Conservation (phyloP, 2,329 filamentous ascomycete species). For the Lecanoromycetidae sp. region DNA sequence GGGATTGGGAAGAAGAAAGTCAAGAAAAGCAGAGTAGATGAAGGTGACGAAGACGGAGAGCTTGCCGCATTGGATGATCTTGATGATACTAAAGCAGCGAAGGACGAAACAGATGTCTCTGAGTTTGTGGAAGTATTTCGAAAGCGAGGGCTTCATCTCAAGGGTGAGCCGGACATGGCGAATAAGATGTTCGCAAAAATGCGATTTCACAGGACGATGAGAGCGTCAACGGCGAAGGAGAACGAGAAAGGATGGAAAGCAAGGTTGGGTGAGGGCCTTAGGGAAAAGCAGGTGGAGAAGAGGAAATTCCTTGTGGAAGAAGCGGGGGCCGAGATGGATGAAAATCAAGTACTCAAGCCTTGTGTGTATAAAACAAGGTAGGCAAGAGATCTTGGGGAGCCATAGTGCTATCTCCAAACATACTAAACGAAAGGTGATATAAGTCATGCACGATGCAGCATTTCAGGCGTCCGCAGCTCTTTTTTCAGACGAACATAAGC, state of each 20-base stretch:
- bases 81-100: constrained; percentile 54
- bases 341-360: constrained; percentile 71
- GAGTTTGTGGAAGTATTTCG: constrained; percentile 75
- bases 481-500: no score
- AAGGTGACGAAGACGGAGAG: constrained; percentile 39
- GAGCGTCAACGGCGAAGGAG: no score
- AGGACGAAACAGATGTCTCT: constrained; percentile 70
- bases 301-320: constrained; percentile 45
- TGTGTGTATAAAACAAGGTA: constrained; percentile 90
- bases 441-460: no score
- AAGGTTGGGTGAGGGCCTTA: constrained; percentile 35
- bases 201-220: constrained; percentile 76
- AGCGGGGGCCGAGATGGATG: constrained; percentile 44
- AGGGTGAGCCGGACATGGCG: constrained; percentile 61
- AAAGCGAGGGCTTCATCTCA: constrained; percentile 73
- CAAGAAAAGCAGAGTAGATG: constrained; percentile 35
- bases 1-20: constrained; percentile 46
- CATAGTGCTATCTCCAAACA: no score
- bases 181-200: constrained; percentile 99
- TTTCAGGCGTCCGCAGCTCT: no score
- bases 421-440: no score
- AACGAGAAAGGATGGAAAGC: constrained; percentile 58
- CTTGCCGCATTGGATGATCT: constrained; percentile 50
- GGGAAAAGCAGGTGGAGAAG: constrained; percentile 31
- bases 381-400: constrained; percentile 11